A percentile compares a stretch with the other conserved stretches of the same genome.
Evolutionary conservation across 2,329 filamentous ascomycete genomes (phyloP).

Genomic region (Alternaria postmessia): DNA sequence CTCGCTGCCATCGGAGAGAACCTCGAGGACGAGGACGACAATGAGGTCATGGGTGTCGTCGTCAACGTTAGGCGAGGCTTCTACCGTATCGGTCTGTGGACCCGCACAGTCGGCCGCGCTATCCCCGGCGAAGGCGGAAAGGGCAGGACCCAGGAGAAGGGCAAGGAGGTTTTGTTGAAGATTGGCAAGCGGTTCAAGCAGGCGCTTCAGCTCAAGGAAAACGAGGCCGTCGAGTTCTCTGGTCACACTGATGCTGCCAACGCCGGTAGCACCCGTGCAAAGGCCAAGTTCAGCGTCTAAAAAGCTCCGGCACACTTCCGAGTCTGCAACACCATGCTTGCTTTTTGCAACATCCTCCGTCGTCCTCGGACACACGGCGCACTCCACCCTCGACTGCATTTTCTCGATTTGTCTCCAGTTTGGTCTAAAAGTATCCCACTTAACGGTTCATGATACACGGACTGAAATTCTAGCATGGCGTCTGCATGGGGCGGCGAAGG

Average conservation of each 20-base stretch:
- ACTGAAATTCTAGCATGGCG: conserved; percentile 49
- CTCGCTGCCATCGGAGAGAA: conserved; percentile 97
- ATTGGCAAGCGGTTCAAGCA: conserved; percentile 95
- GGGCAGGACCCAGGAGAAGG: conserved; percentile 80
- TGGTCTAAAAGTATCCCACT: conserved; percentile 38
- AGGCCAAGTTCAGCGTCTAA: conserved; percentile 90
- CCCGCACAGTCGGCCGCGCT: conserved; percentile 87
- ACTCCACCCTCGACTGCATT: conserved; percentile 22
- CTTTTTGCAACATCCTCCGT: conserved; percentile 10
- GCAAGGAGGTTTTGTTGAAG: conserved; percentile 80
- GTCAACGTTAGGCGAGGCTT: conserved; percentile 99
- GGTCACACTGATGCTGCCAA: conserved; percentile 95
- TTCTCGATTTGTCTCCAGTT: conserved; percentile 33
- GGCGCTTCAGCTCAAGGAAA: conserved; percentile 78
- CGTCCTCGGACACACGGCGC: conserved; percentile 17
- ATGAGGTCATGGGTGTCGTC: conserved; percentile 98
- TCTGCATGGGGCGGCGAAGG: conserved; percentile 49
- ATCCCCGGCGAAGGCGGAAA: conserved; percentile 79
- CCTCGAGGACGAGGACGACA: conserved; percentile 91
- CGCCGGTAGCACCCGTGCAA: conserved; percentile 91
- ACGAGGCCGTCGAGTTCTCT: conserved; percentile 89
- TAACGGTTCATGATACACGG: conserved; percentile 39
- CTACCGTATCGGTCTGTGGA: conserved; percentile 98
- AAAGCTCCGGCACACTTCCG: not conserved
- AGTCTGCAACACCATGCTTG: conserved; percentile 9